Evolutionary conservation across 805 yeast species (phyloP), one percentile per base, ranked within the genome.

Genomic region (Candida hispaniensis): DNA sequence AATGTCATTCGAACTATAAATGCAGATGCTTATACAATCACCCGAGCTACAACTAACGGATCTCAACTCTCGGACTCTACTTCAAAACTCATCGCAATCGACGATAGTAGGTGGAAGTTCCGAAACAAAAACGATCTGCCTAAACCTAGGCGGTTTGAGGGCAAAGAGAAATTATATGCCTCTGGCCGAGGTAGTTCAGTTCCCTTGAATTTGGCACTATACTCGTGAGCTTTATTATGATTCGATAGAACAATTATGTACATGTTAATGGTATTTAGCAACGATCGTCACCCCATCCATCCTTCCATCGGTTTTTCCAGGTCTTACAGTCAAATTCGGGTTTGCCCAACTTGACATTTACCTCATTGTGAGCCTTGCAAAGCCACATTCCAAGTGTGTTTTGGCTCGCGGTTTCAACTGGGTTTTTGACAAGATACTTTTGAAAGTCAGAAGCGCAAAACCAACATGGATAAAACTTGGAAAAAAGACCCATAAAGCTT

Each of bases 221-320:
- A n/a, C n/a, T n/a, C n/a, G n/a, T n/a, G n/a, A n/a, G n/a, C n/a
- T n/a, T n/a, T n/a, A n/a, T n/a, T n/a, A n/a, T n/a, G n/a, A n/a
- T n/a, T n/a, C n/a, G n/a, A n/a, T n/a, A n/a, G n/a, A n/a, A n/a
- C n/a, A n/a, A n/a, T n/a, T 30, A 30, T 32, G 9, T 32, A 32
- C 36, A 32, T 2, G 25, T 6, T 8, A 10, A 13, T 12, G 16
- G 6, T 21, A 9, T 14, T 14, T 9, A 24, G 26, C 73, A 67
- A 14, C 64, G 54, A 2, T 71, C 71, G 45, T 69, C 73, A 21
- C 79, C 78, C 95, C 94, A 85, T 1, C 96, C 96, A 47, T 82
- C 93, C 46, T 69, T 75, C 98, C 98, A 88, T 51, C 98, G 73
- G 48, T 79, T 73, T 52, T 76, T 76, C 98, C 98, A 91, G 44